Percentiles rank a stretch among this genome's conserved stretches.
These are phyloP conservation scores for Lipomyces orientalis DNA, from an alignment of 805 yeast genomes.

Conservation along the genomic window DNA sequence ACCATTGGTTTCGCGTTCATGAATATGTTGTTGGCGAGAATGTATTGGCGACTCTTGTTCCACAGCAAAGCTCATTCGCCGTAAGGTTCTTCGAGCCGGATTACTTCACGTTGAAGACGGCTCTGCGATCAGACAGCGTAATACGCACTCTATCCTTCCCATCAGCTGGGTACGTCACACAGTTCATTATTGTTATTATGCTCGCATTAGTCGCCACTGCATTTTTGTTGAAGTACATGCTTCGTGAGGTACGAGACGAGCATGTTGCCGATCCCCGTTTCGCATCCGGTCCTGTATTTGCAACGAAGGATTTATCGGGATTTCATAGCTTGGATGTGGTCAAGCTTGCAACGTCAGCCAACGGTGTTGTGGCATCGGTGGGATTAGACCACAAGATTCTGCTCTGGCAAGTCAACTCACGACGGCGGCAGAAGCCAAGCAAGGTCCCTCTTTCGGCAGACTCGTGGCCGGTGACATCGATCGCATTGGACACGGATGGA, in stretches of 20 bases:
- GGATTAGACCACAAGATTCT: slow-evolving; percentile 75
- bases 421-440: slow-evolving; percentile 29
- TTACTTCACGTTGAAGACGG: slow-evolving; percentile 11
- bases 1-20: slow-evolving; percentile 8
- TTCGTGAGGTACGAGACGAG: slow-evolving; percentile 37
- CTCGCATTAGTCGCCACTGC: slow-evolving; percentile 18
- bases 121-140: not conserved
- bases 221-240: slow-evolving; percentile 28
- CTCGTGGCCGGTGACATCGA: slow-evolving; percentile 42
- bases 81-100: slow-evolving; percentile 25
- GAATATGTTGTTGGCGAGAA: not conserved
- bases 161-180: slow-evolving; percentile 3
- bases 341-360: slow-evolving; percentile 60
- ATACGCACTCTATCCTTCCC: not conserved
- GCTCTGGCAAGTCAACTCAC: slow-evolving; percentile 60
- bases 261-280: slow-evolving; percentile 38
- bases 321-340: slow-evolving; percentile 70
- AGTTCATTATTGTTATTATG: slow-evolving; percentile 15
- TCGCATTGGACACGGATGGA: slow-evolving; percentile 36
- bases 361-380: slow-evolving; percentile 68
- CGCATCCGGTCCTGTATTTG: slow-evolving; percentile 38
- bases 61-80: slow-evolving; percentile 13
- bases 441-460: slow-evolving; percentile 38
- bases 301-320: slow-evolving; percentile 53
- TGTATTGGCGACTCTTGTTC: slow-evolving; percentile 12